A percentile compares a stretch with the other conserved stretches of the same genome.
Evolutionary conservation across 345 rosid genomes (phyloP).

Genomic region (Eutrema heterophyllum): DNA sequence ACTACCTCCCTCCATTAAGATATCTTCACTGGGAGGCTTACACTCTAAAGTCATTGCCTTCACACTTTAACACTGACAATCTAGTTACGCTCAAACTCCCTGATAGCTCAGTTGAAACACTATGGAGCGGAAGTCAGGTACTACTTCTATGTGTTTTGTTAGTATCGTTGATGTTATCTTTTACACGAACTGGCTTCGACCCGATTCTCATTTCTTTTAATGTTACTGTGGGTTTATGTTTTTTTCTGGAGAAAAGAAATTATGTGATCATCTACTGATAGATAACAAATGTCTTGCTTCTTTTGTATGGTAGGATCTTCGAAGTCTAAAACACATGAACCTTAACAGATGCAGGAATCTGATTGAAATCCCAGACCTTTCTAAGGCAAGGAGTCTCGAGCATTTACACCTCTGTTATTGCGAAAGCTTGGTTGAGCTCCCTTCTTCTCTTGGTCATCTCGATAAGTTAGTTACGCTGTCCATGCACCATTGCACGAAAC

Average conservation of each 20-base stretch:
- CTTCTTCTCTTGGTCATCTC: conserved; percentile 12
- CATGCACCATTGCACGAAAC: conserved; percentile 7
- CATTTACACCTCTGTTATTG: neutral
- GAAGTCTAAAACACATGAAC: conserved; percentile 4
- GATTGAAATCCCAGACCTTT: conserved; percentile 19
- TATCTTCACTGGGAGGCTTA: conserved; percentile 27
- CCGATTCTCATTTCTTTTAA: neutral
- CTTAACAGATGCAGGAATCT: conserved; percentile 20
- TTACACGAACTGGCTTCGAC: neutral
- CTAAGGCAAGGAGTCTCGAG: conserved; percentile 18
- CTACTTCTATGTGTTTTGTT: neutral
- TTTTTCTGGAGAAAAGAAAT: too few relatives aligned
- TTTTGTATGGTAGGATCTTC: conserved; percentile 17
- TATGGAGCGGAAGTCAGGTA: conserved; percentile 21
- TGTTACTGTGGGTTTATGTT: neutral
- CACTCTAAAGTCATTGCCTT: conserved; percentile 8
- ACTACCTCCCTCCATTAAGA: conserved; percentile 14
- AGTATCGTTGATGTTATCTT: neutral
- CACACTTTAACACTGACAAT: neutral
- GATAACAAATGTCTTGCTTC: neutral
- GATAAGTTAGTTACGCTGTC: conserved; percentile 15
- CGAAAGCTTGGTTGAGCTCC: conserved; percentile 22
- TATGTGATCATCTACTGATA: neutral
- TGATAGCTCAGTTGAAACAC: conserved; percentile 10
- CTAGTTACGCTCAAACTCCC: conserved; percentile 20